Base-by-base conservation (phyloP, 768 basidiomycete genomes). In the Rhodosporidiobolus odoratus region DNA sequence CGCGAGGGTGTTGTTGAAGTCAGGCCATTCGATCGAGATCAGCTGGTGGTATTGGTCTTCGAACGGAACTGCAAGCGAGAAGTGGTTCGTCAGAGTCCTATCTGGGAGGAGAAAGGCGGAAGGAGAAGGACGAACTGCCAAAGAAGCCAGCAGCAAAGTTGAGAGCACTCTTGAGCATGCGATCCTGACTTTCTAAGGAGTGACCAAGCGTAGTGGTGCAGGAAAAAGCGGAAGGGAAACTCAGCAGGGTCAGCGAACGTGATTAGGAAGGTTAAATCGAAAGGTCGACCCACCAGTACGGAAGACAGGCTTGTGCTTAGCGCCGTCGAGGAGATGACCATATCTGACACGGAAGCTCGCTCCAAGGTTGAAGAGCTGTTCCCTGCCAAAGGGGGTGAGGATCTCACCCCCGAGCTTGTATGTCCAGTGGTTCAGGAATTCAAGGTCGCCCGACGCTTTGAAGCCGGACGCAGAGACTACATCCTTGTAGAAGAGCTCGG, bases 401-500 rank as follows among this genome's bases (percentile, higher is more conserved):
- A 84, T 75, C 77, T 96, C 93, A 81, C 88, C 87, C 21, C 93
- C 94, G 4, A 97, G 85, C 75, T 90, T 89, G 80, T 92, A 94
- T 78, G 84, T 43, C 92, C 92, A 96, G 37, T 84, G 83, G 77
- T 92, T 91, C 81, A 96, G 80, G 78, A 95, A 96, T 0, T 82
- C 78, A 23, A 95, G 79, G 5, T 84, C 81, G 0, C 88, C 91
- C 2, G 82, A 82, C 65, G 65, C 72, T 43, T 66, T 64, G 81
- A 81, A 85, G 83, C n/a, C 74, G 75, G 5, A 86, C 83, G 64
- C 89, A 82, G 17, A 82, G 2, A 47, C 43, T 25, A 74, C 52
- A 12, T 83, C 21, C 86, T 81, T 32, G 85, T 87, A 16, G 86
- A 89, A 40, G 80, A 78, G 16, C 83, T 87, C 89, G 66, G 58